A percentile compares a stretch with the other conserved stretches of the same genome.
Evolutionary conservation across 2,329 filamentous ascomycete genomes (phyloP).

Genomic region (Corniculantispora saksenae): DNA sequence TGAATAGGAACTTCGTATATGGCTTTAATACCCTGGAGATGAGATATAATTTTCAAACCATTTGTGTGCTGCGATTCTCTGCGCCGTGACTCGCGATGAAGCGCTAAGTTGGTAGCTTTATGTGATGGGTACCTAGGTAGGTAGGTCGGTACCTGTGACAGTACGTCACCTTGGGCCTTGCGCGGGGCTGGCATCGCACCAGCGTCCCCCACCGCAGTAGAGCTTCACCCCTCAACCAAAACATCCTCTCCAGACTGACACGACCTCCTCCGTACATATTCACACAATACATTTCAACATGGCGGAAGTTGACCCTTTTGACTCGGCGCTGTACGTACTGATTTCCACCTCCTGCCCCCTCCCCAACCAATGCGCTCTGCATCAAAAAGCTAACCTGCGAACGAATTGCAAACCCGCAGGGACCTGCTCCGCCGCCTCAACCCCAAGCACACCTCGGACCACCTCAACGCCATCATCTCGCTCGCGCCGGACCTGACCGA

Average conservation of each 20-base stretch:
- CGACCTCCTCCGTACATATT: not conserved
- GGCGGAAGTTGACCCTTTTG: conserved; percentile 65
- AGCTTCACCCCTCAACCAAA: conserved; percentile 11
- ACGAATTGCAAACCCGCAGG: conserved; percentile 59
- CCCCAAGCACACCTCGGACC: conserved; percentile 84
- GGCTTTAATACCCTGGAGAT: not conserved
- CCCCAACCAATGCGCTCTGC: too few relatives aligned
- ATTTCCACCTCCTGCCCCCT: conserved; percentile 20
- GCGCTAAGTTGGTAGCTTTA: too few relatives aligned
- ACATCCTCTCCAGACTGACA: not conserved
- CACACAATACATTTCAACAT: conserved; percentile 33
- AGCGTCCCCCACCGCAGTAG: conserved; percentile 4
- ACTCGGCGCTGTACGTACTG: conserved; percentile 69
- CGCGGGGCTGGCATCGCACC: conserved; percentile 4
- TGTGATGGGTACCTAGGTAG: too few relatives aligned
- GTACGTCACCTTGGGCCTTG: conserved; percentile 9
- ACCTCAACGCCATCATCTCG: conserved; percentile 85
- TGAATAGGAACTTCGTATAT: not conserved
- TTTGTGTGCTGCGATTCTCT: not conserved
- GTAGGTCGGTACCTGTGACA: too few relatives aligned
- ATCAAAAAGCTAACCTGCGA: too few relatives aligned
- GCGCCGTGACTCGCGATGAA: not conserved
- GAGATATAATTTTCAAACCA: not conserved
- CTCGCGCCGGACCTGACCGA: conserved; percentile 92
- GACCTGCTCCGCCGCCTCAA: conserved; percentile 98